Percentiles rank a stretch among this genome's conserved stretches.
Evolutionary conservation across 2,329 filamentous ascomycete species (phyloP).

Genomic region (Cladosporium sp.): DNA sequence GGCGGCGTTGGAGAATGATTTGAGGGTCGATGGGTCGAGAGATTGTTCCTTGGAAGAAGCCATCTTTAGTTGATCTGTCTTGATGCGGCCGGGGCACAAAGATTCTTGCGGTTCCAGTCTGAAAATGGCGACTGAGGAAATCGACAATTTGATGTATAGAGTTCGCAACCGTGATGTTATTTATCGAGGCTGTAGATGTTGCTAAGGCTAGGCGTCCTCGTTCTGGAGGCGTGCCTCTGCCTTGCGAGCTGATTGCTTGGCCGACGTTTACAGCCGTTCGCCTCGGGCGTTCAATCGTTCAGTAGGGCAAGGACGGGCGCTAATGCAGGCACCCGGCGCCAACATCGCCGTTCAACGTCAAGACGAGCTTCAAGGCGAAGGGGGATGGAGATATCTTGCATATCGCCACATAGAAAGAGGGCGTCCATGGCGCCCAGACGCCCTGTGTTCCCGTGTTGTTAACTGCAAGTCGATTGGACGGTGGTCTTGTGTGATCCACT

Average conservation of each 20-base stretch:
- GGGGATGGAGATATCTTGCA: no score
- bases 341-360: background rate
- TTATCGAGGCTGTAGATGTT: background rate
- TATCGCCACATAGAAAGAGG: no score
- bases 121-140: background rate
- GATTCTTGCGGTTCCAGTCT: conserved; percentile 11
- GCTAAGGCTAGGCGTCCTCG: background rate
- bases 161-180: background rate
- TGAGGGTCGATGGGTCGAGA: conserved; percentile 55
- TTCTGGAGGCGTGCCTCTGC: background rate
- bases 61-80: background rate
- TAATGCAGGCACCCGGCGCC: background rate
- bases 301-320: background rate
- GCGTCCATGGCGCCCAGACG: no score
- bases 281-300: background rate
- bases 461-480: no score
- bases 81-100: background rate
- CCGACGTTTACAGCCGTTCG: background rate
- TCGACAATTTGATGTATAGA: background rate
- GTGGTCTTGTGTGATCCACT: no score
- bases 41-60: conserved; percentile 25
- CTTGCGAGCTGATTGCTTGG: background rate
- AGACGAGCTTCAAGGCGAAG: no score
- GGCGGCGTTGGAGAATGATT: conserved; percentile 68
- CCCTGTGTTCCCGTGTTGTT: no score